phyloP scores from a whole-genome alignment of 2,329 filamentous ascomycete genomes.

The Penicillium janthinellum region DNA sequence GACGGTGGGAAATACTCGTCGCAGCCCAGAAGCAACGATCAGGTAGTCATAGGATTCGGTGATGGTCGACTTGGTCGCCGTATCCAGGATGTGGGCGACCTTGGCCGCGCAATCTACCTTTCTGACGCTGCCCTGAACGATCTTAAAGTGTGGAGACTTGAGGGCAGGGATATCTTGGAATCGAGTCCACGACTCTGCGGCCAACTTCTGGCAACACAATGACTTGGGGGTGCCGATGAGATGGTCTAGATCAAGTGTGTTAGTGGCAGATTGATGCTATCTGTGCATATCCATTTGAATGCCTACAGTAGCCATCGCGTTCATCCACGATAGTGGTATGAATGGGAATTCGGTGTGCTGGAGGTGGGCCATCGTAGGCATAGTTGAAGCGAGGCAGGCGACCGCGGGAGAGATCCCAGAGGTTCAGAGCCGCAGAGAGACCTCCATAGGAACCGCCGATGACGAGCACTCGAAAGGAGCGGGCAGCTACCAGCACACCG shows the following conservation, averaged over 20 bases:
- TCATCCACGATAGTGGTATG: constrained; percentile 77
- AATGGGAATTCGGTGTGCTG: constrained; percentile 54
- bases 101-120: constrained; percentile 62
- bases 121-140: constrained; percentile 67
- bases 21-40: constrained; percentile 70
- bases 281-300: neutral
- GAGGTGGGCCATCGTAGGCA: constrained; percentile 25
- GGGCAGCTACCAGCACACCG: constrained; percentile 23
- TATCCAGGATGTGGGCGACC: constrained; percentile 59
- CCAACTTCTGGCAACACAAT: constrained; percentile 64
- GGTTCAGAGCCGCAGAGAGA: constrained; percentile 65
- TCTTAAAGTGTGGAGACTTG: constrained; percentile 62
- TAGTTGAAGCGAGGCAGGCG: constrained; percentile 49
- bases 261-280: neutral
- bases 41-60: constrained; percentile 68
- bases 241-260: constrained; percentile 58
- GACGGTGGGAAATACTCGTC: constrained; percentile 71
- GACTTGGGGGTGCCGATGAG: constrained; percentile 75
- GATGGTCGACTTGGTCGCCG: constrained; percentile 46
- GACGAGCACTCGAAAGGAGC: constrained; percentile 60
- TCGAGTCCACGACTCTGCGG: constrained; percentile 69
- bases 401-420: constrained; percentile 67
- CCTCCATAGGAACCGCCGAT: constrained; percentile 74
- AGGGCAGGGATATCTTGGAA: constrained; percentile 69
- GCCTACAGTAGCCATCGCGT: constrained; percentile 76